Evolutionary conservation across 116 monocot species (phyloP).

Genomic region (Posidonia oceanica): DNA sequence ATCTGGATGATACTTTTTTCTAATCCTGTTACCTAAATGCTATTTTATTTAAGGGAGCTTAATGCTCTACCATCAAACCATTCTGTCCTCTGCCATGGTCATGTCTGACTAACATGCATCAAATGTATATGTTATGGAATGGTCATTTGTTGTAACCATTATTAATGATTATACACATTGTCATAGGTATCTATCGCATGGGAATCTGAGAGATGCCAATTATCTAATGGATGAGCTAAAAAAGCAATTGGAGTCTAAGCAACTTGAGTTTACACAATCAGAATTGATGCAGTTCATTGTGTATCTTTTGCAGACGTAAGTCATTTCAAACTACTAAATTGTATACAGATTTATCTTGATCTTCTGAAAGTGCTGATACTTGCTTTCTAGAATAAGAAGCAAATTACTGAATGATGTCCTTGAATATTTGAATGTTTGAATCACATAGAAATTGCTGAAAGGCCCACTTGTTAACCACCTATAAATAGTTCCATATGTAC

Average conservation of each 20-base stretch:
- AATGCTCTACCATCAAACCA: no score
- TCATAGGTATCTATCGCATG: constrained; percentile 78
- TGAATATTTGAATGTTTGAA: no score
- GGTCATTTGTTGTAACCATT: background rate
- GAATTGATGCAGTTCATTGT: constrained; percentile 66
- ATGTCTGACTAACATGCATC: no score
- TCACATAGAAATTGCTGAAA: no score
- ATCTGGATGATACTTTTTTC: background rate
- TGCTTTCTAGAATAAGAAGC: background rate
- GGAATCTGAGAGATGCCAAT: constrained; percentile 91
- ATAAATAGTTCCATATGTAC: no score
- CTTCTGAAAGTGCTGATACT: background rate
- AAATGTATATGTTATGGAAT: no score
- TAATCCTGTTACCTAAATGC: no score
- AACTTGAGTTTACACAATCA: constrained; percentile 53
- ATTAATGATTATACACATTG: constrained; percentile 4
- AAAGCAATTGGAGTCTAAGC: constrained; percentile 32
- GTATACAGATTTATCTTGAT: background rate
- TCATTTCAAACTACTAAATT: background rate
- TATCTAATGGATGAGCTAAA: constrained; percentile 61
- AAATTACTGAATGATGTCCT: background rate
- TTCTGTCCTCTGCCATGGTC: no score
- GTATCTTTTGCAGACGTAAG: constrained; percentile 80
- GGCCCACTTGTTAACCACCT: no score
- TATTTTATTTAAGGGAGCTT: no score